phyloP scores from a whole-genome alignment of 1,284 basidiomycete species.

The Rhizoctonia solani region DNA sequence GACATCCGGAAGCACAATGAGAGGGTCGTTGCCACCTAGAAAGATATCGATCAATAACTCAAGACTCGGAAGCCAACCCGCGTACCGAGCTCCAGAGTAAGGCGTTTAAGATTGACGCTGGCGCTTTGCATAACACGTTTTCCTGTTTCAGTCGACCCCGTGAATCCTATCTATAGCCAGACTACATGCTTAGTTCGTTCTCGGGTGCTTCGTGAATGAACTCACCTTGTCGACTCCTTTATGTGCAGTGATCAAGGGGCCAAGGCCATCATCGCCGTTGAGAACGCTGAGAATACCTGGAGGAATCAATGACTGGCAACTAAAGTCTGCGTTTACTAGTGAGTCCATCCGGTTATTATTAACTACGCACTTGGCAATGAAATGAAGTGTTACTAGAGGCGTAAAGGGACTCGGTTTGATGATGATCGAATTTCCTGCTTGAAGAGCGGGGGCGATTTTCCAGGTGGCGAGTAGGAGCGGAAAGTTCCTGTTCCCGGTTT shows the following conservation, averaged over 20 bases:
- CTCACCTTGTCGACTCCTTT: slow-evolving; percentile 23
- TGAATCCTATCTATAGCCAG: slow-evolving; percentile 13
- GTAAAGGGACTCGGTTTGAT: slow-evolving; percentile 32
- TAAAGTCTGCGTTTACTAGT: background rate
- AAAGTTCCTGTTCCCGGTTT: slow-evolving; percentile 3
- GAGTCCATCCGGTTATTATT: background rate
- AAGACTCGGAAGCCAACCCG: background rate
- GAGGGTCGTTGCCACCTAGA: slow-evolving; percentile 27
- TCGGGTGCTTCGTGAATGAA: background rate
- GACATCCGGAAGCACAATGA: slow-evolving; percentile 26
- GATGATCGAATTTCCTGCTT: slow-evolving; percentile 24
- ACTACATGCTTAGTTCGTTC: background rate
- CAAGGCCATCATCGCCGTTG: slow-evolving; percentile 27
- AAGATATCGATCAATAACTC: background rate
- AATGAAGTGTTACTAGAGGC: slow-evolving; percentile 19
- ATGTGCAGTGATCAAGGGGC: slow-evolving; percentile 11
- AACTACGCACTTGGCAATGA: slow-evolving; percentile 13
- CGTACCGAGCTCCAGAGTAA: slow-evolving; percentile 29
- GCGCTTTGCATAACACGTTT: slow-evolving; percentile 31
- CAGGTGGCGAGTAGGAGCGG: slow-evolving; percentile 15
- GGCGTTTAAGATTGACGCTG: slow-evolving; percentile 23
- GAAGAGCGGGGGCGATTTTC: slow-evolving; percentile 29
- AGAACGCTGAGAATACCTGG: slow-evolving; percentile 27
- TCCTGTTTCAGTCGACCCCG: slow-evolving; percentile 23
- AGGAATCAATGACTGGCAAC: slow-evolving; percentile 16